These are phyloP conservation scores for Mycosarcoma mackinlayi DNA, from an alignment of 1,284 basidiomycete genomes.

Conservation along the genomic window DNA sequence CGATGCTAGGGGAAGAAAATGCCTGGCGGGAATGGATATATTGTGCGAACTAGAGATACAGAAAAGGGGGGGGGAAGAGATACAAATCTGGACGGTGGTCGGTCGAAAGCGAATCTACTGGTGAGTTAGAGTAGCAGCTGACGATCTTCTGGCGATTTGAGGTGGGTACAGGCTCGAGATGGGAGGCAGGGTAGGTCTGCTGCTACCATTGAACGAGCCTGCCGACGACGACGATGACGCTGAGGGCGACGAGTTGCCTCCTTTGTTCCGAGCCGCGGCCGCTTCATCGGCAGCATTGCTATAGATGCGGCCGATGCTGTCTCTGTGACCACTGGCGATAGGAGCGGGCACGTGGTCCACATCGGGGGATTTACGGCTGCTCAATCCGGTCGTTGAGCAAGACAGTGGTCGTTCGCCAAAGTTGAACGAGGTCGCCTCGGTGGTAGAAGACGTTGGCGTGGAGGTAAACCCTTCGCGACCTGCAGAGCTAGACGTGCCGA, in stretches of 20 bases:
- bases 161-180: slow-evolving; percentile 19
- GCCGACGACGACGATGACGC: slow-evolving; percentile 3
- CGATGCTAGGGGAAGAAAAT: no score
- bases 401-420: neutral
- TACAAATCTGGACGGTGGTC: no score
- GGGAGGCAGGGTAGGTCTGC: slow-evolving; percentile 17
- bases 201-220: neutral
- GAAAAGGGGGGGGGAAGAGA: neutral
- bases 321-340: slow-evolving; percentile 2
- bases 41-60: no score
- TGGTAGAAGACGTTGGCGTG: slow-evolving; percentile 19
- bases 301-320: neutral
- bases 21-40: neutral
- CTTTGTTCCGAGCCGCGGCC: no score
- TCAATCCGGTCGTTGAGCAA: neutral
- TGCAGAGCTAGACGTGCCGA: slow-evolving; percentile 16
- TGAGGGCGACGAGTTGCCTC: neutral
- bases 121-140: neutral
- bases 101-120: slow-evolving; percentile 2
- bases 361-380: neutral
- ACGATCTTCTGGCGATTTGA: neutral
- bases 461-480: slow-evolving; percentile 16
- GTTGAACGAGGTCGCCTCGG: slow-evolving; percentile 17
- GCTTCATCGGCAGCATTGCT: neutral
- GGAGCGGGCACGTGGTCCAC: neutral